These are phyloP conservation scores for Canavalia gladiata DNA, from an alignment of 306 rosid genomes.

Conservation along the genomic window DNA sequence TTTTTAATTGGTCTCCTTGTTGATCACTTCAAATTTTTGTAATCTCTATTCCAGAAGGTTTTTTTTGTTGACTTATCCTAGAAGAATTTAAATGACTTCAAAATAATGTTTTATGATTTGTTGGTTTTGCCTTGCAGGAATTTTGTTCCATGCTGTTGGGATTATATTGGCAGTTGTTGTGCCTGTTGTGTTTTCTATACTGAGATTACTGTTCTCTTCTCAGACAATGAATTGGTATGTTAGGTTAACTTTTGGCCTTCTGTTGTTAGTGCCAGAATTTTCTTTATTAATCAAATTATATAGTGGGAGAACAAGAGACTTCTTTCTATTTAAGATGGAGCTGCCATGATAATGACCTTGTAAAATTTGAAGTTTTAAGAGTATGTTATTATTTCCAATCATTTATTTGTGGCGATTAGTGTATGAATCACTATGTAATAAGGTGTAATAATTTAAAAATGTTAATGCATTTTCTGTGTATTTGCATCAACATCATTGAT, in stretches of 20 bases:
- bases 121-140: conserved; percentile 70
- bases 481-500: conserved; percentile 47
- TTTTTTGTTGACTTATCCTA: not conserved
- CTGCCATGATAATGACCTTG: conserved; percentile 19
- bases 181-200: conserved; percentile 73
- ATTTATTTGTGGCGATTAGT: not conserved
- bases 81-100: conserved; percentile 32
- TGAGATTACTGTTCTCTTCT: conserved; percentile 71
- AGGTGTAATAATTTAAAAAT: conserved; percentile 36
- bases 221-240: conserved; percentile 91
- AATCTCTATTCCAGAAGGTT: conserved; percentile 24
- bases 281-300: conserved; percentile 35
- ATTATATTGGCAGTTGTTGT: conserved; percentile 71
- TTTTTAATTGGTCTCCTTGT: conserved; percentile 27
- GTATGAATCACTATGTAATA: conserved; percentile 22
- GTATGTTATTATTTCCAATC: not conserved
- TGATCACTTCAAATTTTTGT: conserved; percentile 15
- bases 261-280: conserved; percentile 7
- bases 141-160: conserved; percentile 71
- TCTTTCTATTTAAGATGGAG: conserved; percentile 30
- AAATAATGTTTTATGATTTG: conserved; percentile 44
- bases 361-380: conserved; percentile 30
- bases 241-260: conserved; percentile 34
- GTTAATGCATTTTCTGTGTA: conserved; percentile 45
- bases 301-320: conserved; percentile 9